Evolutionary conservation across 1,284 basidiomycete species (phyloP).

Genomic region (Hemileia vastatrix): DNA sequence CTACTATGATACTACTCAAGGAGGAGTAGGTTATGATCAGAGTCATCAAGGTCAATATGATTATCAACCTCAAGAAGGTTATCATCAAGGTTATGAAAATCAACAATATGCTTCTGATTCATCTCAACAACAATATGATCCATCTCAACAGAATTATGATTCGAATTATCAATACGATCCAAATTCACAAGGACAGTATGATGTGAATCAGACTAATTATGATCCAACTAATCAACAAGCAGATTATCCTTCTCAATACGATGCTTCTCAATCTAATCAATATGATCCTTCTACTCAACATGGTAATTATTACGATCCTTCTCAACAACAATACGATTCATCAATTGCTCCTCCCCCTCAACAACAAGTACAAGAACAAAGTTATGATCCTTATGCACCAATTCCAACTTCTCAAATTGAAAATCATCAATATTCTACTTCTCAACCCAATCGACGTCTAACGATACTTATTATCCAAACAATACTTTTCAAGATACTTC

Average conservation of each 20-base stretch:
- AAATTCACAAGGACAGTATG: slow-evolving; percentile 9
- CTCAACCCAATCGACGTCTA: too few relatives aligned
- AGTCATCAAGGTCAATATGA: slow-evolving; percentile 18
- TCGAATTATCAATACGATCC: background rate
- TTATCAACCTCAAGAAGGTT: slow-evolving; percentile 2
- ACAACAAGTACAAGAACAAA: background rate
- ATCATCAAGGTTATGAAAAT: slow-evolving; percentile 8
- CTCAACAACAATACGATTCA: slow-evolving; percentile 2
- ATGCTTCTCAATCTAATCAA: slow-evolving; percentile 1
- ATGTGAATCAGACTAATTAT: background rate
- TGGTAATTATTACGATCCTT: slow-evolving; percentile 1
- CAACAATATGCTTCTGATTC: slow-evolving; percentile 1
- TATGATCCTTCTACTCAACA: background rate
- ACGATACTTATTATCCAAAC: too few relatives aligned
- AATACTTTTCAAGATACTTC: too few relatives aligned
- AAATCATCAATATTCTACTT: too few relatives aligned
- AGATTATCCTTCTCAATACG: background rate
- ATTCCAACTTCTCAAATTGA: too few relatives aligned
- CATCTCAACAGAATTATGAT: background rate
- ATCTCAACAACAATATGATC: slow-evolving; percentile 23
- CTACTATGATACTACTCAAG: background rate
- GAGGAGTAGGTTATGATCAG: slow-evolving; percentile 12
- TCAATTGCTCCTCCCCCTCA: too few relatives aligned
- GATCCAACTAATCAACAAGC: background rate
- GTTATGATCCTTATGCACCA: too few relatives aligned